A percentile compares a stretch with the other conserved stretches of the same genome.
phyloP scores from a whole-genome alignment of 345 rosid genomes.

The Citrus mangshanensis region DNA sequence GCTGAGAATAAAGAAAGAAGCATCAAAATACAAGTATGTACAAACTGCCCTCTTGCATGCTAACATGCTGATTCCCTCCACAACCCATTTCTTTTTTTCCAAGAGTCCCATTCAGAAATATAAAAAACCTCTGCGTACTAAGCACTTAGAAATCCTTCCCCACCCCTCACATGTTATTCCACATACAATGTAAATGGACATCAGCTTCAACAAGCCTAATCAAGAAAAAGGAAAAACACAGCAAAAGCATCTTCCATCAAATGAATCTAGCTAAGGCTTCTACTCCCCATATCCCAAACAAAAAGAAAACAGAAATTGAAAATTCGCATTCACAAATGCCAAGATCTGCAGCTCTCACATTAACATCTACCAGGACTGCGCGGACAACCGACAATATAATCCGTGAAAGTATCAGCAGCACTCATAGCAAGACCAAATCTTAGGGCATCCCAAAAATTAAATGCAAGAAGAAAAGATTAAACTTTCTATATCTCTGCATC shows the following conservation, averaged over 20 bases:
- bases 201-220: not conserved
- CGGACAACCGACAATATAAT: not conserved
- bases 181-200: too few species aligned
- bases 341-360: not conserved
- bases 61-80: not conserved
- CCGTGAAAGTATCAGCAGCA: not conserved
- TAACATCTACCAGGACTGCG: too few species aligned
- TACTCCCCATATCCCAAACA: not conserved
- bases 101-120: not conserved
- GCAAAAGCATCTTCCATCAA: not conserved
- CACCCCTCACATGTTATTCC: too few species aligned
- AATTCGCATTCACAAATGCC: not conserved
- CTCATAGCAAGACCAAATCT: not conserved
- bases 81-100: not conserved
- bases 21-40: not conserved
- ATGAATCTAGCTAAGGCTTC: not conserved
- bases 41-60: not conserved
- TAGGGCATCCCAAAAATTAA: not conserved
- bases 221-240: not conserved
- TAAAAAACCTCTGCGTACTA: not conserved
- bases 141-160: not conserved
- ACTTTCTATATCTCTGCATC: not conserved
- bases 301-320: not conserved
- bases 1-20: not conserved
- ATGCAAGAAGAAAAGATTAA: too few species aligned